phyloP scores from a whole-genome alignment of 2,329 filamentous ascomycete species.

The Ascochyta clinopodiicola region DNA sequence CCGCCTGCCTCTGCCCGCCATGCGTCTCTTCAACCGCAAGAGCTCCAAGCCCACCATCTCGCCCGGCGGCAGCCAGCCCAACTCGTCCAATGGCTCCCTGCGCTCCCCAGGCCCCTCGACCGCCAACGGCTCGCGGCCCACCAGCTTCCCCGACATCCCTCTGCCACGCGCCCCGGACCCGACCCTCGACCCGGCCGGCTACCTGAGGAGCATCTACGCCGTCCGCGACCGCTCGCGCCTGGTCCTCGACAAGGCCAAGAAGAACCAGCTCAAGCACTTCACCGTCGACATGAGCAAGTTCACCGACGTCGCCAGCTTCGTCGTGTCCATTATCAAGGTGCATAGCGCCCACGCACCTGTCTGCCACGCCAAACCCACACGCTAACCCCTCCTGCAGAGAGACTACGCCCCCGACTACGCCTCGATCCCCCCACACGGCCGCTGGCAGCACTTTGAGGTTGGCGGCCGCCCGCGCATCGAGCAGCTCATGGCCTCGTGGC shows the following conservation, averaged over 20 bases:
- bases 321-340: conserved; percentile 95
- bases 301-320: conserved; percentile 80
- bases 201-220: conserved; percentile 86
- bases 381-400: conserved; percentile 55
- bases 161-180: conserved; percentile 88
- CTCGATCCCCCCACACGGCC: conserved; percentile 82
- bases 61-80: conserved; percentile 47
- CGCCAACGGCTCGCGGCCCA: conserved; percentile 47
- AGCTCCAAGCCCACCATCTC: conserved; percentile 50
- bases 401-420: conserved; percentile 73
- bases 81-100: conserved; percentile 57
- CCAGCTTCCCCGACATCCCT: conserved; percentile 73
- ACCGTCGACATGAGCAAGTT: conserved; percentile 88
- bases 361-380: background rate
- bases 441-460: conserved; percentile 68
- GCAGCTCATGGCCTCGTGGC: conserved; percentile 73
- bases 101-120: conserved; percentile 57
- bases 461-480: conserved; percentile 77
- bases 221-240: conserved; percentile 80
- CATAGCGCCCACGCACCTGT: conserved; percentile 30
- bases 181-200: conserved; percentile 83
- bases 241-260: conserved; percentile 77
- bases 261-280: conserved; percentile 82
- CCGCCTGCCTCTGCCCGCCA: conserved; percentile 32
- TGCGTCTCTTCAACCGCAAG: conserved; percentile 63